Evolutionary conservation across 257 asterid genomes (phyloP), one percentile per base, ranked within the genome.

Genomic region (Jasminum sambac): DNA sequence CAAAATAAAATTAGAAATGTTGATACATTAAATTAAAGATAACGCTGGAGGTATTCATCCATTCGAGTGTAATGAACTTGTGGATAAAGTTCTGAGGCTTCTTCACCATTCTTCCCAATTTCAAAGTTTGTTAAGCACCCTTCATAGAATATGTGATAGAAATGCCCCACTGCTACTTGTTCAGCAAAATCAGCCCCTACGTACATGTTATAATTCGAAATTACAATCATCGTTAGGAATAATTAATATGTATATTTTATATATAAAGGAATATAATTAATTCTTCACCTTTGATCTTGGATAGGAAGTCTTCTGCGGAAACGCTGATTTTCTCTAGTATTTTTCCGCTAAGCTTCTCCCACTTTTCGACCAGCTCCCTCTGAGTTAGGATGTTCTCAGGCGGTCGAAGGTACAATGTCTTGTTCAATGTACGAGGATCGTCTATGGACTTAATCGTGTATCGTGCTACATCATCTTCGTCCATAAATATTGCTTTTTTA

Each of bases 111-210:
- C 77, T 88, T 87, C 26, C 86, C 91, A 9, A 86, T 85, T 64
- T 85, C 92, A 60, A 92, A 90, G 78, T 82, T 90, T 17, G 96
- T 90, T 76, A 84, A 70, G 75, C 98, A 85, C 9, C 96, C 96
- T 38, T 92, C 96, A 2, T 85, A 90, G 82, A 87, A 90, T 2
- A 92, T 81, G 69, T 90, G 93, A 43, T 90, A 87, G 80, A 85
- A 88, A 83, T 90, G 98, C 5, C 97, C 85, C n/a, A 88, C 12
- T 66, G 89, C 97, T 21, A 86, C 97, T 79, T 87, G 90, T 26
- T 5, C 60, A 13, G 69, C 92, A 58, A 67, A 84, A 52, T 86
- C 87, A 21, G 75, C 78, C 37, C 64, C 98, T 88, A 73, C 79
- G 72, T 50, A 38, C n/a, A 19, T 21, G 23, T 24, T 19, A 5